Evolutionary conservation across 202 grass and related monocot genomes (phyloP), one percentile per base, ranked within the genome.

Genomic region (Dendrocalamus latiflorus): DNA sequence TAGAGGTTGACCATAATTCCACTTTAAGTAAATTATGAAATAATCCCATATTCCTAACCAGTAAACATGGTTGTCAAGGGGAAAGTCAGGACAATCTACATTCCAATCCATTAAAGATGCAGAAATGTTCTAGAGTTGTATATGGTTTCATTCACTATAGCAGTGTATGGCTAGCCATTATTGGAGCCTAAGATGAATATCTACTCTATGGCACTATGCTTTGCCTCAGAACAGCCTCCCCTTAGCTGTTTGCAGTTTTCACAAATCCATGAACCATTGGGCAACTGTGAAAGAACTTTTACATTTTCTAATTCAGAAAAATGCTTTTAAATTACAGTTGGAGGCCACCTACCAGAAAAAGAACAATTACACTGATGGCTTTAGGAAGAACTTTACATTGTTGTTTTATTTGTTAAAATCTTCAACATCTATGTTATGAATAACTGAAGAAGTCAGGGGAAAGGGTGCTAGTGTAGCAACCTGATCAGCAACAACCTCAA

Each of bases 401-500:
- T 50, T 33, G 13, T 55, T 17, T 49, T 18, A 44, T 41, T 21
- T 75, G 18, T 14, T 9, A 4, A 51, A 8, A 28, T 5, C 3
- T 57, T 44, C 15, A 51, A 55, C 17, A 25, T 56, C 16, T 3
- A 57, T 33, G 4, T 71, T 71, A 76, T 20, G 59, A 59, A 38
- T 75, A 86, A 81, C 41, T 38, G 81, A 43, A 82, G 15, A 43
- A 82, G 24, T 22, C 58, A 84, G 43, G 68, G 18, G 58, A 78
- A 71, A 57, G 6, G 5, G 39, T 18, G 72, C 15, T 65, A 17
- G 59, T 5, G 39, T 18, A 69, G 20, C 38, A 51, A 98, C 96
- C 90, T 92, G 84, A 81, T 92, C 90, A 68, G 90, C 86, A 41
- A 92, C 87, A 20, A 92, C 90, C 84, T 92, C 90, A 49, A 92